phyloP scores from a whole-genome alignment of 2,329 filamentous ascomycete genomes.

The Xylaria polymorpha region DNA sequence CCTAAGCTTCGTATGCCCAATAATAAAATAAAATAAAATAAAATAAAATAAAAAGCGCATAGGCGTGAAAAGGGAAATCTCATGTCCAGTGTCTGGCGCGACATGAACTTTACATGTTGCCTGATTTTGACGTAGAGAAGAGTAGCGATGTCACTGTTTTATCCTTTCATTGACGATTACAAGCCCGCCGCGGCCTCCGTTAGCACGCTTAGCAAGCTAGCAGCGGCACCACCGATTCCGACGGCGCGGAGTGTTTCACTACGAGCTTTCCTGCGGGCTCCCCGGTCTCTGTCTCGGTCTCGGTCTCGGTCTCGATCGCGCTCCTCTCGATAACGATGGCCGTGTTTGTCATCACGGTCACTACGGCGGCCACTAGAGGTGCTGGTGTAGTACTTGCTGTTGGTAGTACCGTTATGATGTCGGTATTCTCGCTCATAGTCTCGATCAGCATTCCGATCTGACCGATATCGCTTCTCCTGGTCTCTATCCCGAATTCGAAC shows the following conservation, averaged over 20 bases:
- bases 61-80: not conserved
- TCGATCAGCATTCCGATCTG: conserved; percentile 51
- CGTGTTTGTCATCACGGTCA: conserved; percentile 46
- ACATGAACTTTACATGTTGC: not conserved
- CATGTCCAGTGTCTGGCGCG: not conserved
- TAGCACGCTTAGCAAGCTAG: conserved; percentile 67
- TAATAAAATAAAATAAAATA: not conserved
- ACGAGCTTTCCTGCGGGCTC: conserved; percentile 50
- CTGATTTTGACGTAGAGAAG: not conserved
- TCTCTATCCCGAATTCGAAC: conserved; percentile 38
- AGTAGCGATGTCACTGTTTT: not conserved
- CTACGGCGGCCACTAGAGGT: conserved; percentile 32
- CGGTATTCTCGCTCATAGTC: conserved; percentile 48
- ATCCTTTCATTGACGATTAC: conserved; percentile 22
- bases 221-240: conserved; percentile 70
- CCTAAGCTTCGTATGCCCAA: not conserved
- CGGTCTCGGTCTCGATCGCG: conserved; percentile 53
- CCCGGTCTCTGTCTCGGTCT: conserved; percentile 46
- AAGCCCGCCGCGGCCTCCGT: conserved; percentile 63
- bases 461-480: conserved; percentile 33
- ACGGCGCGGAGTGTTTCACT: conserved; percentile 68
- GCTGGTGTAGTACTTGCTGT: conserved; percentile 26
- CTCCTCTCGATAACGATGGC: conserved; percentile 43
- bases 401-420: conserved; percentile 15
- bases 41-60: not conserved